phyloP scores from a whole-genome alignment of 192 early-diverging fungal genomes.

The Rhizophagus clarus region DNA sequence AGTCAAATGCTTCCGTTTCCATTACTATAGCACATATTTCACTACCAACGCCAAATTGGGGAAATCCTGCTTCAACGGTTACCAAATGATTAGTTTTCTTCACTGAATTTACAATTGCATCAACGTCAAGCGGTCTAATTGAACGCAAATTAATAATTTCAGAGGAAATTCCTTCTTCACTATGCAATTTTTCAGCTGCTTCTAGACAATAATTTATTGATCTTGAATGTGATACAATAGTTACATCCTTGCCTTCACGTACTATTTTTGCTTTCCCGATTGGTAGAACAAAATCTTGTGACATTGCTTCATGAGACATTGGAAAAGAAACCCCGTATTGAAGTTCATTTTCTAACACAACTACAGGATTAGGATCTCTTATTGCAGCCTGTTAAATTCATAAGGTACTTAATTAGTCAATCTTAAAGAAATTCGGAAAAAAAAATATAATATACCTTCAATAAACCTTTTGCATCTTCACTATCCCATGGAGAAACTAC shows the following conservation, averaged over 20 bases:
- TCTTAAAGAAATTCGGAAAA: background rate
- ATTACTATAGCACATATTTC: slow-evolving; percentile 96
- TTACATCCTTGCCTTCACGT: slow-evolving; percentile 78
- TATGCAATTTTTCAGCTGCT: slow-evolving; percentile 83
- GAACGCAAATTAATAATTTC: slow-evolving; percentile 98
- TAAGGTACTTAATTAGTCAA: background rate
- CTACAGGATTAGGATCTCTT: slow-evolving; percentile 97
- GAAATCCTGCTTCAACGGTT: slow-evolving; percentile 96
- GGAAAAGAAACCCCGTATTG: slow-evolving; percentile 94
- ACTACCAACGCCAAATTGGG: slow-evolving; percentile 89
- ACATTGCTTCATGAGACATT: slow-evolving; percentile 67
- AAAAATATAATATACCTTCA: slow-evolving; percentile 59
- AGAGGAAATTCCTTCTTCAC: slow-evolving; percentile 73
- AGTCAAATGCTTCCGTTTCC: slow-evolving; percentile 96
- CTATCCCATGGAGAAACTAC: slow-evolving; percentile 95
- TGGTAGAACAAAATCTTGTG: slow-evolving; percentile 81
- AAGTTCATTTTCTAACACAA: slow-evolving; percentile 96
- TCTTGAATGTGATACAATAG: slow-evolving; percentile 93
- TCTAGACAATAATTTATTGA: slow-evolving; percentile 83
- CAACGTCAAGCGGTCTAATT: slow-evolving; percentile 94
- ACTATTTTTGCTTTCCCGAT: slow-evolving; percentile 93
- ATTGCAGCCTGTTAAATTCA: slow-evolving; percentile 73
- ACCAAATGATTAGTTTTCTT: slow-evolving; percentile 98
- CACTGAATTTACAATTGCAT: slow-evolving; percentile 87
- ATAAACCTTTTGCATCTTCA: slow-evolving; percentile 95